Base-by-base conservation (phyloP, 768 basidiomycete genomes). In the Cytidiella melzeri region DNA sequence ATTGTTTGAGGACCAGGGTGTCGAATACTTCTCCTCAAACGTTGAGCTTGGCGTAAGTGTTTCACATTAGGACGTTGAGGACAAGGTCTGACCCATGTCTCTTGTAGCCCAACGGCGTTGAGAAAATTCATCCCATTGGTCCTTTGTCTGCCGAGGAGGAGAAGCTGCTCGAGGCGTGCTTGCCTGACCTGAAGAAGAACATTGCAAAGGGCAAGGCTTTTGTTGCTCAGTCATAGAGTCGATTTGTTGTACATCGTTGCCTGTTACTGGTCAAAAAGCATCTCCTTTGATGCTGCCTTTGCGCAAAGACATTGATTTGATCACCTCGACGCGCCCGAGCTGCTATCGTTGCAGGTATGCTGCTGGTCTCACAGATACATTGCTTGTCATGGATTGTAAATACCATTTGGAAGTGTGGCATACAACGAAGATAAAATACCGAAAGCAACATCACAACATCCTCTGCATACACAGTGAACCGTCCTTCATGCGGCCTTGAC, bases 171-270 rank as follows among this genome's bases (percentile, higher is more conserved):
- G 85, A 81, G 21, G 92, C 84, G 26, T 91, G 87, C 75, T 66
- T 93, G 61, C 90, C 91, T 56, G 91, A 92, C 59, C 80, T 99
- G 61, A 88, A 89, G 81, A 93, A 89, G 83, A 97, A 96, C 81
- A 95, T 97, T 61, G 88, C 90, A 71, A 97, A 93, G 83, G 93
- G 93, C 70, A 81, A 76, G 69, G 76, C 78, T 39, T 91, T 90
- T 55, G 85, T 79, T 57, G 77, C 58, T 47, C 57, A 61, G 56
- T 47, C 50, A 21, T 56, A 50, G 50, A 26, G 30, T 7, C 30
- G 30, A 7, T 34, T n/a, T n/a, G n/a, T n/a, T n/a, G n/a, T n/a
- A 26, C 28, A 37, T 47, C 19, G 15, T 15, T 11, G 12, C 43
- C 5, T 15, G 24, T 9, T 28, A 4, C 5, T 49, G n/a, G n/a